These are phyloP conservation scores for Boletus bicolor DNA, from an alignment of 768 basidiomycete species.

Conservation along the genomic window DNA sequence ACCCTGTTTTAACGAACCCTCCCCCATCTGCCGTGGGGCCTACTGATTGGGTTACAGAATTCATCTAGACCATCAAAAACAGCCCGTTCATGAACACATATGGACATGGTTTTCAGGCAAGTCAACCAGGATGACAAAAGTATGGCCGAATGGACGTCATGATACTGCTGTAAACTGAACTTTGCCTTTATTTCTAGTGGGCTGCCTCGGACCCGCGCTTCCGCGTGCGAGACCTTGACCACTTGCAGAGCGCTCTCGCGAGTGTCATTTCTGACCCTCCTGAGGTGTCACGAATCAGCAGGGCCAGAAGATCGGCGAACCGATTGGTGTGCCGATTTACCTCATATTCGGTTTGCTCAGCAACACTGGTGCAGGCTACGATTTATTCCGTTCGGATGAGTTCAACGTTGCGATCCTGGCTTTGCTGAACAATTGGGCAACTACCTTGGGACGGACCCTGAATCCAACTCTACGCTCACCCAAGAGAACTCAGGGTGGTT, in stretches of 20 bases:
- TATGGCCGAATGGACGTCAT: background rate
- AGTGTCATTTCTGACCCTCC: background rate
- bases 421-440: background rate
- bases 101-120: background rate
- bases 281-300: background rate
- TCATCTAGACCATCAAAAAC: background rate
- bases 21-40: background rate
- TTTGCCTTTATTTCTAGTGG: background rate
- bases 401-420: constrained; percentile 1
- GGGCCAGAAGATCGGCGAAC: constrained; percentile 10
- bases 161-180: background rate
- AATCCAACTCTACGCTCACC: no score
- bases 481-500: no score
- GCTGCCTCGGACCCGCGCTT: background rate
- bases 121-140: background rate
- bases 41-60: background rate
- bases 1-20: no score
- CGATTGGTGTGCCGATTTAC: constrained; percentile 18
- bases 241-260: background rate
- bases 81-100: background rate
- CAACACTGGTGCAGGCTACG: constrained; percentile 22
- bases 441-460: background rate
- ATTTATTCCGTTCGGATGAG: constrained; percentile 7
- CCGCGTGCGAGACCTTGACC: background rate
- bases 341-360: constrained; percentile 20